Evolutionary conservation across 2,329 filamentous ascomycete species (phyloP), one percentile per base, ranked within the genome.

Genomic region (Eutypella sp.): DNA sequence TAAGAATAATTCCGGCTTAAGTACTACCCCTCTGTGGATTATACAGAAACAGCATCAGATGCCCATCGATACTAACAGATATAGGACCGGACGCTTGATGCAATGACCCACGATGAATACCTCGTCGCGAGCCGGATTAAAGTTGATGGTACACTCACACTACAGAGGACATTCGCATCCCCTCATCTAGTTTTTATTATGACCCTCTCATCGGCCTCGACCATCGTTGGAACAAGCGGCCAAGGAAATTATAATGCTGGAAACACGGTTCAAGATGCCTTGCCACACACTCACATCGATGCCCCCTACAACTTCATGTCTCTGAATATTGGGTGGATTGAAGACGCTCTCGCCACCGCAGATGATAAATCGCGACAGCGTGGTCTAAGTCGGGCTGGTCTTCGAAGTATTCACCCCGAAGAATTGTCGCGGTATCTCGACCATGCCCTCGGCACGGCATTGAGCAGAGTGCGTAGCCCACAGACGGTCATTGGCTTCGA

Each of bases 21-120:
- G n/a, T n/a, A n/a, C n/a, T n/a, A n/a, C n/a, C n/a, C n/a, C n/a
- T n/a, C n/a, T n/a, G n/a, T n/a, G n/a, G n/a, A n/a, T n/a, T n/a
- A n/a, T n/a, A n/a, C n/a, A n/a, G n/a, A n/a, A n/a, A n/a, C n/a
- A n/a, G n/a, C n/a, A n/a, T n/a, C n/a, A n/a, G n/a, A n/a, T n/a
- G n/a, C n/a, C n/a, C n/a, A n/a, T n/a, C n/a, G n/a, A n/a, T n/a
- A n/a, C n/a, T n/a, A n/a, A n/a, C n/a, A n/a, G n/a, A n/a, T n/a
- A n/a, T n/a, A n/a, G 6, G 55, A 57, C 24, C 44, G 43, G n/a
- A 50, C 52, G 13, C 50, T 56, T 23, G 54, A 57, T 22, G 23
- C 36, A 18, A 38, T 38, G 36, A 22, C 36, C n/a, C 10, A 10
- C 3, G 36, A 38, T 13, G 18, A 22, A 11, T 38, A 22, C 19